phyloP scores from a whole-genome alignment of 2,329 filamentous ascomycete genomes.

The Scolecobasidium constrictum region DNA sequence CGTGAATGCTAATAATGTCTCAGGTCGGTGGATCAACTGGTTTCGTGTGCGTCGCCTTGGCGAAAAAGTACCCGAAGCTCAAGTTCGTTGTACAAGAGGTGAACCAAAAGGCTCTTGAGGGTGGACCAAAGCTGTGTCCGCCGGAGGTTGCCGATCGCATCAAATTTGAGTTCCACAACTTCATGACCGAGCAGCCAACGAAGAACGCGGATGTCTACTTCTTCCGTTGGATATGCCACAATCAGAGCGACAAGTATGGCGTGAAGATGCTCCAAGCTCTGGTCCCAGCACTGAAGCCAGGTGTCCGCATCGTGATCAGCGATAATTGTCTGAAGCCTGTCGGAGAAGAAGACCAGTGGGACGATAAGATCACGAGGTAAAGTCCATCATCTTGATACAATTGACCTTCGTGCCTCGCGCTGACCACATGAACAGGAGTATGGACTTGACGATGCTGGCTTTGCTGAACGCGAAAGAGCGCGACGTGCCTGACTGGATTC shows the following conservation, averaged over 20 bases:
- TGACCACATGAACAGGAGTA: neutral
- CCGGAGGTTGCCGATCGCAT: constrained; percentile 8
- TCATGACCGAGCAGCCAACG: constrained; percentile 21
- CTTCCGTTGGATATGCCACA: constrained; percentile 21
- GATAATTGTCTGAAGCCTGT: constrained; percentile 10
- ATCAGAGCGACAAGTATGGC: constrained; percentile 21
- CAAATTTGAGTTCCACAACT: constrained; percentile 20
- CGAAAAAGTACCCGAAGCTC: constrained; percentile 7
- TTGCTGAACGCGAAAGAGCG: constrained; percentile 10
- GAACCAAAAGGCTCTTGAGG: constrained; percentile 1
- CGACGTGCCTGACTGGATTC: constrained; percentile 6
- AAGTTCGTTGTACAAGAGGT: constrained; percentile 13
- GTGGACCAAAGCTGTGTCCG: constrained; percentile 4
- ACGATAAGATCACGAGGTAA: constrained; percentile 10
- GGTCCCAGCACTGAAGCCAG: constrained; percentile 18
- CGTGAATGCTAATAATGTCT: constrained; percentile 7
- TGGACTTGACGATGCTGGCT: constrained; percentile 9
- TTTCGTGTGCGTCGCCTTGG: constrained; percentile 9
- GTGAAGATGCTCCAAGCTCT: constrained; percentile 20
- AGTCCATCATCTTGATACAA: neutral
- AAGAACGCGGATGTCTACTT: constrained; percentile 23
- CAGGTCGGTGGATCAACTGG: constrained; percentile 10
- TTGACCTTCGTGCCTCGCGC: neutral
- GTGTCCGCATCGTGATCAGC: constrained; percentile 22
- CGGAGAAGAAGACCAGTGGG: constrained; percentile 5